A percentile compares a stretch with the other conserved stretches of the same genome.
These are phyloP conservation scores for Leccinum subtestaceum DNA, from an alignment of 768 basidiomycete genomes.

Conservation along the genomic window DNA sequence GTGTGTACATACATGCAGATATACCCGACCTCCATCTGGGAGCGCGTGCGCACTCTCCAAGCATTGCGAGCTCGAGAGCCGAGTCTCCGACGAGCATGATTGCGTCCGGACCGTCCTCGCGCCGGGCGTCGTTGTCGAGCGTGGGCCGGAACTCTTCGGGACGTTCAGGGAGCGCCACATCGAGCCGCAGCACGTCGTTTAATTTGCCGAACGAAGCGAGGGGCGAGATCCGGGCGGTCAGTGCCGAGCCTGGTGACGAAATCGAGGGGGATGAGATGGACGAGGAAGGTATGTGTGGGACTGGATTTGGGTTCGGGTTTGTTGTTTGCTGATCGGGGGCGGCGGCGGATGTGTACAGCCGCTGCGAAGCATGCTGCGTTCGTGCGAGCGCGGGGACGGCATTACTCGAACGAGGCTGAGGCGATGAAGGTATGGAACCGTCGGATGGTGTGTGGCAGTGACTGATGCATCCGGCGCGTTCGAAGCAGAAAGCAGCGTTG, in stretches of 20 bases:
- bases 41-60: conserved; percentile 34
- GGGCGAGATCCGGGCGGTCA: conserved; percentile 51
- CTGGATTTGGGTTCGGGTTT: neutral
- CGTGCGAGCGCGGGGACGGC: conserved; percentile 73
- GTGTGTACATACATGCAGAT: conserved; percentile 43
- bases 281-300: conserved; percentile 61
- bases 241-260: conserved; percentile 44
- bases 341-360: conserved; percentile 43
- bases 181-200: conserved; percentile 81
- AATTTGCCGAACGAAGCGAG: conserved; percentile 71
- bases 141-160: conserved; percentile 50
- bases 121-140: conserved; percentile 73
- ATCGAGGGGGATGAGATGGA: conserved; percentile 84
- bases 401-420: conserved; percentile 89
- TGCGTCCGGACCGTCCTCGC: conserved; percentile 66
- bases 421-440: conserved; percentile 74
- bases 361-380: conserved; percentile 82
- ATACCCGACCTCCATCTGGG: conserved; percentile 76
- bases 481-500: conserved; percentile 56
- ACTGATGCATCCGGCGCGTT: neutral
- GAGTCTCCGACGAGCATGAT: conserved; percentile 61
- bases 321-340: neutral
- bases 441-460: neutral
- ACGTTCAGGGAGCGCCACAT: conserved; percentile 60
- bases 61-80: conserved; percentile 41